A percentile compares a stretch with the other conserved stretches of the same genome.
Conservation (phyloP, 2,329 filamentous ascomycete genomes). For the Botrytis fabae region DNA sequence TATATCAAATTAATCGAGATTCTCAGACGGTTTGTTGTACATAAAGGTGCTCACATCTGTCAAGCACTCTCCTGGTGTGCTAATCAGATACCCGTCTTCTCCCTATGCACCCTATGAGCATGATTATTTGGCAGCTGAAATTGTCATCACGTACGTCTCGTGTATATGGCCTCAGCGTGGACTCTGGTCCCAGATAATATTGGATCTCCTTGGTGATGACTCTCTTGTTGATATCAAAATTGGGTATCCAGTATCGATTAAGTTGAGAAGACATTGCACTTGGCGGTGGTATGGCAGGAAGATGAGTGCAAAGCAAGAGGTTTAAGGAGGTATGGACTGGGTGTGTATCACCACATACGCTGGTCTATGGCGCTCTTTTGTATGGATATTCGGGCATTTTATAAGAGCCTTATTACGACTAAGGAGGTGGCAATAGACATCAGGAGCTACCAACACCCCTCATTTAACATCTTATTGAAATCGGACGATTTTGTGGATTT, state of each 20-base stretch:
- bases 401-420: constrained; percentile 7
- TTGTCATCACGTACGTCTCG: constrained; percentile 49
- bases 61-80: constrained; percentile 57
- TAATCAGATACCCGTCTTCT: constrained; percentile 62
- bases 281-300: constrained; percentile 26
- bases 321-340: constrained; percentile 27
- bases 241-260: constrained; percentile 63
- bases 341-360: constrained; percentile 5
- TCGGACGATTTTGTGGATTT: constrained; percentile 8
- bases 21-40: neutral
- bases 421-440: constrained; percentile 16
- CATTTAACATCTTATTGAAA: constrained; percentile 5
- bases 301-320: neutral
- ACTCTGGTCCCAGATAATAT: constrained; percentile 58
- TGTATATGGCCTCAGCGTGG: constrained; percentile 58
- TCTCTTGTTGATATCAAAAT: constrained; percentile 60
- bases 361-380: constrained; percentile 2
- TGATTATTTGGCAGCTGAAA: constrained; percentile 31
- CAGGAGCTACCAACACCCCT: neutral
- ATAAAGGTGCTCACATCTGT: constrained; percentile 53
- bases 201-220: constrained; percentile 60
- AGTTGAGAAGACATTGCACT: constrained; percentile 43
- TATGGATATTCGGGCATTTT: constrained; percentile 6
- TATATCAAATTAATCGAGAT: constrained; percentile 25
- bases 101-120: constrained; percentile 45